Evolutionary conservation across 179 eudicot genomes (phyloP).

Genomic region (Spinacia oleracea): DNA sequence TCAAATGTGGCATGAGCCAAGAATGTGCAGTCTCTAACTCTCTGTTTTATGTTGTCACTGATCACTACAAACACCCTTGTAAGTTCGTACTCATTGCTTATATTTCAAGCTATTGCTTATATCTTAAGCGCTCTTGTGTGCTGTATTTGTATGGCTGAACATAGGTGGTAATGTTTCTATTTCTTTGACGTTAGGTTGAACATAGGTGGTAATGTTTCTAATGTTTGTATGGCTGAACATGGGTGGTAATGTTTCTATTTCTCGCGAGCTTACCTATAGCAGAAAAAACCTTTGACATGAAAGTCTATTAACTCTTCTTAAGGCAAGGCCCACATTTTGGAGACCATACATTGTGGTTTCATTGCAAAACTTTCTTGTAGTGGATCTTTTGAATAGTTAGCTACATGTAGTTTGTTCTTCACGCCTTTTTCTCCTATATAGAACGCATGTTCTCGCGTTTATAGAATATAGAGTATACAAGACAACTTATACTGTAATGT

Average conservation of each 20-base stretch:
- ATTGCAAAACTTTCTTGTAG: neutral
- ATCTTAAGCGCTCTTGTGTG: too few relatives aligned
- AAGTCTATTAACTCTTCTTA: neutral
- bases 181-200: constrained; percentile 48
- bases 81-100: constrained; percentile 41
- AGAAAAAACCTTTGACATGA: neutral
- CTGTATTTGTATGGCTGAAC: neutral
- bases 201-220: too few relatives aligned
- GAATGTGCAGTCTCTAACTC: constrained; percentile 66
- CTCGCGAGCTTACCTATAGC: neutral
- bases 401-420: neutral
- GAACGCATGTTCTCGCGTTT: neutral
- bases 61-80: constrained; percentile 79
- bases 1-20: constrained; percentile 85
- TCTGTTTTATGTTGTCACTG: constrained; percentile 79
- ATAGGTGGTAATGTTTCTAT: constrained; percentile 16
- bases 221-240: too few relatives aligned
- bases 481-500: constrained; percentile 17
- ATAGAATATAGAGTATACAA: neutral
- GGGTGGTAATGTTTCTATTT: too few relatives aligned
- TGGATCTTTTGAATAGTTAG: neutral
- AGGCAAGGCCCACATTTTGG: neutral
- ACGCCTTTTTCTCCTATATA: neutral
- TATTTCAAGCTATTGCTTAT: neutral
- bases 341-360: neutral